These are phyloP conservation scores for Neoscytalidium dimidiatum DNA, from an alignment of 2,329 filamentous ascomycete genomes.

Conservation along the genomic window DNA sequence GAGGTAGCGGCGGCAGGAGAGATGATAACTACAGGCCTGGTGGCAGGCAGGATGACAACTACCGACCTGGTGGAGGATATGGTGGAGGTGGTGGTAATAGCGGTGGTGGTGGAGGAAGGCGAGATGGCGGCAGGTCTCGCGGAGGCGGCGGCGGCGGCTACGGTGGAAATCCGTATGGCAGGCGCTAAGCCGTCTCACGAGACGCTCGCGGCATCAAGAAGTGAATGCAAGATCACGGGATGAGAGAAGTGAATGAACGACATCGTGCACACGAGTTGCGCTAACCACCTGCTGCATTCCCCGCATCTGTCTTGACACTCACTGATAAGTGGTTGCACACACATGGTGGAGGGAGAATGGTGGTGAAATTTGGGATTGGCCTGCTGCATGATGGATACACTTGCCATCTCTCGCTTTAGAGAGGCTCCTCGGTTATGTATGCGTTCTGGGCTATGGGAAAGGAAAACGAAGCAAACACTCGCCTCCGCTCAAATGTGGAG, in stretches of 20 bases:
- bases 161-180: slow-evolving; percentile 22
- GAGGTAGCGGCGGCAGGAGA: slow-evolving; percentile 25
- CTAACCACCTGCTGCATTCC: too few relatives aligned
- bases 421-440: too few relatives aligned
- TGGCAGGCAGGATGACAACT: slow-evolving; percentile 21
- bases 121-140: slow-evolving; percentile 17
- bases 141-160: slow-evolving; percentile 31
- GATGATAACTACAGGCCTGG: slow-evolving; percentile 25
- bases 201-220: too few relatives aligned
- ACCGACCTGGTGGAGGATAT: slow-evolving; percentile 29
- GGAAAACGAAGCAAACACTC: too few relatives aligned
- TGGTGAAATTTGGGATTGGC: neutral
- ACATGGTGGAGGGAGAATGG: neutral
- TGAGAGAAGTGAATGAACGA: too few relatives aligned
- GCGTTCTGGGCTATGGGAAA: too few relatives aligned
- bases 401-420: too few relatives aligned
- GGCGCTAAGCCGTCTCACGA: too few relatives aligned
- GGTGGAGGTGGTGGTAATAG: slow-evolving; percentile 26
- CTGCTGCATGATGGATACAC: too few relatives aligned
- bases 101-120: slow-evolving; percentile 27
- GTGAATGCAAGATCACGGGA: too few relatives aligned
- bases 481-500: too few relatives aligned
- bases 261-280: too few relatives aligned
- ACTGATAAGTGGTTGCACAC: neutral
- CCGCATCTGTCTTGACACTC: neutral